Percentiles rank a stretch among this genome's conserved stretches.
Evolutionary conservation across 805 yeast genomes (phyloP).

Genomic region (Yamadazyma paraphyllophila): DNA sequence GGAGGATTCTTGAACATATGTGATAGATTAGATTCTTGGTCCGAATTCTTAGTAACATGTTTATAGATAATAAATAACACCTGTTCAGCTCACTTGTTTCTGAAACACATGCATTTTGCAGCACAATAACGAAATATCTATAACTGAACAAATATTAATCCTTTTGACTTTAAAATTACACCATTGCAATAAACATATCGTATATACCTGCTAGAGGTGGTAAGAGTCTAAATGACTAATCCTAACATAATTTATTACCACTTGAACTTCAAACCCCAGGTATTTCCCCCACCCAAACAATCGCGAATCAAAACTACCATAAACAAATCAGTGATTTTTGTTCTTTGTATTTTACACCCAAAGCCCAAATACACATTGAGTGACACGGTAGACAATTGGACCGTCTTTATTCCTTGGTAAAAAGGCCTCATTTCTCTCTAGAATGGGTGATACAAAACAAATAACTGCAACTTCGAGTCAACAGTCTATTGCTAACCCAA

Average conservation of each 20-base stretch:
- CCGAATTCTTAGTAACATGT: background rate
- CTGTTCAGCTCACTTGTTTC: background rate
- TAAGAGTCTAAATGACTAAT: no score
- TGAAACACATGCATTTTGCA: background rate
- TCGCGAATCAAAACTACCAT: constrained; percentile 2
- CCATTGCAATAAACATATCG: no score
- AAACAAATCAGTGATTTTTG: constrained; percentile 1
- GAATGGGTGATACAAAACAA: background rate
- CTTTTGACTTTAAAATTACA: no score
- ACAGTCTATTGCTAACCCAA: background rate
- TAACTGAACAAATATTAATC: no score
- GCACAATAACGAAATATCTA: background rate
- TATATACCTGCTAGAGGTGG: no score
- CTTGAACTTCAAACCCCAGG: no score
- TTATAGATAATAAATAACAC: background rate
- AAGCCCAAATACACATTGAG: no score
- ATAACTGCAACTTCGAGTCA: background rate
- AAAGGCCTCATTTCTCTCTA: background rate
- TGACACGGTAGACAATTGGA: background rate
- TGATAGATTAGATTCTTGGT: background rate
- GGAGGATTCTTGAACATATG: no score
- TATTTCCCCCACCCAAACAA: constrained; percentile 1
- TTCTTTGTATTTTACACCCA: background rate
- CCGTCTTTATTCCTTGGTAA: background rate
- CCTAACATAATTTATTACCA: no score